Conservation (phyloP, 1,284 basidiomycete genomes). For the Leccinum pachyderme region DNA sequence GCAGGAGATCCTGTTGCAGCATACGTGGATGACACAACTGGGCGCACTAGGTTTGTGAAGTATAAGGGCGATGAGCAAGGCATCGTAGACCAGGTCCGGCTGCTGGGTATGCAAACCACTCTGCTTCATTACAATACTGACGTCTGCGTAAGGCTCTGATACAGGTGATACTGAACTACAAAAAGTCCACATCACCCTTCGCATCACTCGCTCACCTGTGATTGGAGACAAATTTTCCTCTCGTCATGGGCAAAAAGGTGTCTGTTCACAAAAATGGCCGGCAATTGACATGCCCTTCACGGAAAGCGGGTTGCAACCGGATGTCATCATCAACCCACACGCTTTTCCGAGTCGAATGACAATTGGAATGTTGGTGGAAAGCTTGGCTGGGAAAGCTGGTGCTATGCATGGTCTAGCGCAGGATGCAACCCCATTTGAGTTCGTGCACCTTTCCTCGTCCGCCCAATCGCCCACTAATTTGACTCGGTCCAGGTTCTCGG, state of each 20-base stretch:
- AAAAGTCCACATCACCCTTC: constrained; percentile 91
- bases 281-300: constrained; percentile 98
- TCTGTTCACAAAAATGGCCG: constrained; percentile 99
- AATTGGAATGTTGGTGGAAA: constrained; percentile 99
- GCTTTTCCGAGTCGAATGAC: constrained; percentile 99
- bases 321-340: constrained; percentile 99
- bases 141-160: constrained; percentile 64
- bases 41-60: constrained; percentile 84
- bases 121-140: constrained; percentile 5
- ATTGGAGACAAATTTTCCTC: constrained; percentile 99
- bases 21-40: constrained; percentile 86
- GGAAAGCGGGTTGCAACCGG: constrained; percentile 98
- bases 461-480: constrained; percentile 12
- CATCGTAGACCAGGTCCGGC: constrained; percentile 89
- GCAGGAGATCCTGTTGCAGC: constrained; percentile 83
- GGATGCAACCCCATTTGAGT: constrained; percentile 98
- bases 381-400: constrained; percentile 97
- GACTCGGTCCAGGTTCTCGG: constrained; percentile 70
- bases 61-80: constrained; percentile 97
- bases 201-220: constrained; percentile 93
- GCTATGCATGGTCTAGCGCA: constrained; percentile 98
- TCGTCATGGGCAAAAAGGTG: constrained; percentile 98
- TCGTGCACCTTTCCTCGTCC: constrained; percentile 28
- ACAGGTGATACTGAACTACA: constrained; percentile 85
- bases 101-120: constrained; percentile 64